A percentile compares a stretch with the other conserved stretches of the same genome.
These are phyloP conservation scores for Lactarius evosmus DNA, from an alignment of 768 basidiomycete genomes.

Conservation along the genomic window DNA sequence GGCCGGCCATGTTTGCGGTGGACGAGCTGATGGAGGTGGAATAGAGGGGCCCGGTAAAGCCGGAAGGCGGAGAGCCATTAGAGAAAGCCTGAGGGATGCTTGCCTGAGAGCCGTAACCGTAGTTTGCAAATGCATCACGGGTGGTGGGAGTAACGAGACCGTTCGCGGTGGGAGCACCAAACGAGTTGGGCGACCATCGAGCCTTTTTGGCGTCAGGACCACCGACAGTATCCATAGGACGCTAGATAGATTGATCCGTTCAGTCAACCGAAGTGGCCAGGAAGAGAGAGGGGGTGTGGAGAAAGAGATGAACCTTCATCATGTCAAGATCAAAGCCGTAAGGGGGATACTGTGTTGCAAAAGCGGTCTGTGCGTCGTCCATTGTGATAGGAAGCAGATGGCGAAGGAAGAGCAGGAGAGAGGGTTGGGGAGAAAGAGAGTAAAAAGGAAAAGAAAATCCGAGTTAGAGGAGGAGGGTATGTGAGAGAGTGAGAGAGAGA, in stretches of 20 bases:
- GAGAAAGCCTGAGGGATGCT: constrained; percentile 55
- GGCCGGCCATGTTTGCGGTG: constrained; percentile 45
- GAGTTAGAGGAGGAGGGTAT: constrained; percentile 54
- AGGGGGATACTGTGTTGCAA: constrained; percentile 62
- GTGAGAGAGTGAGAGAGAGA: constrained; percentile 33
- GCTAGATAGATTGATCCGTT: constrained; percentile 41
- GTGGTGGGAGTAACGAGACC: constrained; percentile 43
- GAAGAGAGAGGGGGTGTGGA: constrained; percentile 15
- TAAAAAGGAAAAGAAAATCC: constrained; percentile 45
- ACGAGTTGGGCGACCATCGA: constrained; percentile 76
- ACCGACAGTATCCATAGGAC: constrained; percentile 80
- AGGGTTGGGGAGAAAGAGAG: background rate
- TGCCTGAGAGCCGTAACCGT: constrained; percentile 79
- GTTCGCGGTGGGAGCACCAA: constrained; percentile 37
- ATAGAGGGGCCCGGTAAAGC: constrained; percentile 59
- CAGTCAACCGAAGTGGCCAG: background rate
- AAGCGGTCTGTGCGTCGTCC: constrained; percentile 74
- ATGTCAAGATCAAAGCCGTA: constrained; percentile 85
- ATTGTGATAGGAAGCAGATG: constrained; percentile 36
- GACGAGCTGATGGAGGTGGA: constrained; percentile 59
- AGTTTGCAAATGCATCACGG: constrained; percentile 79
- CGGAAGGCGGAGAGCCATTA: constrained; percentile 45
- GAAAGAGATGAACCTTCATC: constrained; percentile 67
- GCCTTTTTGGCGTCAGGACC: constrained; percentile 88
- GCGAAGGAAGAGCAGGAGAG: constrained; percentile 28